Evolutionary conservation across 179 eudicot species (phyloP), one percentile per base, ranked within the genome.

Genomic region (Corrigiola litoralis): DNA sequence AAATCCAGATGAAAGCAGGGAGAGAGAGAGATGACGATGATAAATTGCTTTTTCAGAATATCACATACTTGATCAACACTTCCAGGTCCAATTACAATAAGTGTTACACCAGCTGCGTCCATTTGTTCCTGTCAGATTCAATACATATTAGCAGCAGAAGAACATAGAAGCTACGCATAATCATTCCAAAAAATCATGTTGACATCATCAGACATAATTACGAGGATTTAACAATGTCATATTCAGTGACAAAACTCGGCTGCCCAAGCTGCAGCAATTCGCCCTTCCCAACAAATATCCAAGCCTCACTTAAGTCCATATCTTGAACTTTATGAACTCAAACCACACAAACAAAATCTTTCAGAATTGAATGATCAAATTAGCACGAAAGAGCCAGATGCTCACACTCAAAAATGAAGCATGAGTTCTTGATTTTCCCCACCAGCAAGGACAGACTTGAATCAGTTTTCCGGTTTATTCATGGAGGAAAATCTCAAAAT

Each of bases 61-160:
- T 5, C 24, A 63, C 33, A 31, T 74, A 90, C 97, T 90, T 90
- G 97, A 70, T 61, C 65, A 61, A 45, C 3, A 11, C 65, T 61
- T 61, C 65, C 65, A 17, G 65, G 65, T 61, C 65, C 65, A 27
- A 61, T 61, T 38, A 61, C 65, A 61, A 61, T 40, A 61, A 61
- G 65, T 44, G 65, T 40, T 61, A 61, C 65, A 44, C 65, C 52
- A 44, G 65, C 65, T 1, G 40, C 65, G 31, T 61, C 65, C 65
- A 61, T 61, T 61, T 61, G 38, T 25, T 9, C 65, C 65, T 61
- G 31, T 10, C 27, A 27, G 31, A 7, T 27, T 59, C 41, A 27
- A n/a, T 42, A 46, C 38, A 9, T 45, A 29, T 58, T 21, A 58
- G 37, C 6, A 61, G 29, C 38, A 27, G 28, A 45, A 28, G 52